Conservation (phyloP, 441 rosid genomes). For the Mallotus japonicus region DNA sequence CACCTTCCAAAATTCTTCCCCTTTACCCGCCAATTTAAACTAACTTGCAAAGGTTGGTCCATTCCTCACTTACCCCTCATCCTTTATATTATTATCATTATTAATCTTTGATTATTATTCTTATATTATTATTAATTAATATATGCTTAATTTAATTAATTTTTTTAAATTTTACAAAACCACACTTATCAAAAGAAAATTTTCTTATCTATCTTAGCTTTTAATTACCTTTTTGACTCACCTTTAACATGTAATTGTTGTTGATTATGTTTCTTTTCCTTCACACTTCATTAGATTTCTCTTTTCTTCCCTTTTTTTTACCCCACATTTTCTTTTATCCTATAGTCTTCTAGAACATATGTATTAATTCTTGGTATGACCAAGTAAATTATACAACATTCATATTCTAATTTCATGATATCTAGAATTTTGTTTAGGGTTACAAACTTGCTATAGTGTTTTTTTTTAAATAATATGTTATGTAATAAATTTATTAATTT, state of each 20-base stretch:
- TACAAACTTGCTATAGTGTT: too few relatives aligned
- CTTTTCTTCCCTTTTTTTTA: not conserved
- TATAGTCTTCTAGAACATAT: not conserved
- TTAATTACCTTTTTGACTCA: not conserved
- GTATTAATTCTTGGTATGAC: not conserved
- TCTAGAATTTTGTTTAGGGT: too few relatives aligned
- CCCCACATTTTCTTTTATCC: not conserved
- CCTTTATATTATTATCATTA: too few relatives aligned
- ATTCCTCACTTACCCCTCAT: not conserved
- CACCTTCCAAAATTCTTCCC: conserved; percentile 19
- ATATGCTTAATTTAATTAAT: not conserved
- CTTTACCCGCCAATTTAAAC: conserved; percentile 23
- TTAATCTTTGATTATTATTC: too few relatives aligned
- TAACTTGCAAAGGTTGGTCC: conserved; percentile 9
- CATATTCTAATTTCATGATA: not conserved
- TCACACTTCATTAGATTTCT: not conserved
- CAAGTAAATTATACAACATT: not conserved
- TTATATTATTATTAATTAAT: not conserved
- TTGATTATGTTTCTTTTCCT: not conserved
- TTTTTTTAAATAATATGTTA: too few relatives aligned
- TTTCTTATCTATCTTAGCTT: not conserved
- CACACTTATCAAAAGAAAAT: not conserved
- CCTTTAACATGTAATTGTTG: not conserved
- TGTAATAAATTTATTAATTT: too few relatives aligned
- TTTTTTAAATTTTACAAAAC: not conserved